Conservation (phyloP, 208 protist species). For the Acanthamoeba royreba region DNA sequence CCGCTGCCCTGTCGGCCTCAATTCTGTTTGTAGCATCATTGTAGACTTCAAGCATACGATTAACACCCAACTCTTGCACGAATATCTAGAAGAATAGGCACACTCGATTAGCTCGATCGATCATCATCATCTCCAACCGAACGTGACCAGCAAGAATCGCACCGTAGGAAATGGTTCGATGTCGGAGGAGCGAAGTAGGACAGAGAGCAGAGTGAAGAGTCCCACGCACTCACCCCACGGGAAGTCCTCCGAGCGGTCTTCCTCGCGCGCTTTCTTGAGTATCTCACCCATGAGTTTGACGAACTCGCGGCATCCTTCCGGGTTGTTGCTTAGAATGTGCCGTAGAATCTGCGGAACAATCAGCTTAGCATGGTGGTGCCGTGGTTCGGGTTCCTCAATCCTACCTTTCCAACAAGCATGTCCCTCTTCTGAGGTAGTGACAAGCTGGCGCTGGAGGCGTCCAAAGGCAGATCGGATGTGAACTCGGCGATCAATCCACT, state of each 20-base stretch:
- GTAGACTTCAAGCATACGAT: conserved; percentile 23
- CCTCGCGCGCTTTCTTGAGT: neutral
- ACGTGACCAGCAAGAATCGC: neutral
- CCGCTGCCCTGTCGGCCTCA: neutral
- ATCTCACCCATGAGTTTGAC: conserved; percentile 6
- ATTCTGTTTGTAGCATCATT: neutral
- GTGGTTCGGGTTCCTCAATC: neutral
- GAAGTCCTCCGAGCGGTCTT: neutral
- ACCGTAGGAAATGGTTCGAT: conserved; percentile 22
- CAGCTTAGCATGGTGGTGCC: neutral
- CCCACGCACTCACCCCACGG: conserved; percentile 19
- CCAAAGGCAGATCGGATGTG: neutral
- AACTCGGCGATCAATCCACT: conserved; percentile 32
- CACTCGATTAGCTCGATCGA: neutral
- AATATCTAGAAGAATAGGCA: conserved; percentile 5
- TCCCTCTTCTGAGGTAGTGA: conserved; percentile 6
- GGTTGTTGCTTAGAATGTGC: conserved; percentile 43
- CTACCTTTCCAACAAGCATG: neutral
- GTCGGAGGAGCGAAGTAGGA: neutral
- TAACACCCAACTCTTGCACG: conserved; percentile 35
- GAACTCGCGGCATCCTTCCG: conserved; percentile 7
- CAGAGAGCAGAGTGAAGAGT: conserved; percentile 17
- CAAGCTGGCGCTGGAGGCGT: neutral
- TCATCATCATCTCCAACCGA: neutral
- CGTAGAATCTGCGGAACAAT: neutral